These are phyloP conservation scores for Pelargonium nanum DNA, from an alignment of 345 rosid genomes.

Conservation along the genomic window DNA sequence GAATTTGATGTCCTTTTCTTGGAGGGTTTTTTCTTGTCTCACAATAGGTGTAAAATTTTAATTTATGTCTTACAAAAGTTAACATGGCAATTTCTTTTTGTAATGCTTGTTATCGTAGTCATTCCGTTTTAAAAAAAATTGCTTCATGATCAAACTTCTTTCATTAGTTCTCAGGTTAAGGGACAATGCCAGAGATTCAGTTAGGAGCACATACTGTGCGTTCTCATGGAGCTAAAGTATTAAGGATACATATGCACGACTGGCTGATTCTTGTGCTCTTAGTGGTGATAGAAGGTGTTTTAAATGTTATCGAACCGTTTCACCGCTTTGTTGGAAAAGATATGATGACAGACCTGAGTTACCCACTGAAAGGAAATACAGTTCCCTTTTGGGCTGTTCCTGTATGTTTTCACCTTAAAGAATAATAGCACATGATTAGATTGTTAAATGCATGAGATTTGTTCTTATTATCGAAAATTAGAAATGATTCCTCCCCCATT, in stretches of 20 bases:
- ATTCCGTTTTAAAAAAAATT: too few species aligned
- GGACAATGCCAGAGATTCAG: slow-evolving; percentile 55
- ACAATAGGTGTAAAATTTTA: too few species aligned
- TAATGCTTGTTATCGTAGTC: too few species aligned
- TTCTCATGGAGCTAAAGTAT: slow-evolving; percentile 59
- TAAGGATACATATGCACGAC: slow-evolving; percentile 67
- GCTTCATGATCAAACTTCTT: neutral
- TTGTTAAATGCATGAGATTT: slow-evolving; percentile 10
- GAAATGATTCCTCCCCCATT: slow-evolving; percentile 5
- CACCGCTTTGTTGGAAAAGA: slow-evolving; percentile 71
- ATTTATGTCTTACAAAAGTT: too few species aligned
- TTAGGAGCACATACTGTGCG: slow-evolving; percentile 58
- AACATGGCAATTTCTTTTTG: too few species aligned
- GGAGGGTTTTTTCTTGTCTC: too few species aligned
- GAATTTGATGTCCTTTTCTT: too few species aligned
- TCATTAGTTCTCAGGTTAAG: neutral
- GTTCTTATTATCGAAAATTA: slow-evolving; percentile 1
- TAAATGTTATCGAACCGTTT: slow-evolving; percentile 66
- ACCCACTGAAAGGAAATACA: slow-evolving; percentile 58
- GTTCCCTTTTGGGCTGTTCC: slow-evolving; percentile 75
- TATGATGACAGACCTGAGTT: slow-evolving; percentile 59
- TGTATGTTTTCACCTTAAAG: slow-evolving; percentile 28
- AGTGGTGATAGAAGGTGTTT: slow-evolving; percentile 32
- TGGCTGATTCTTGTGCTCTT: slow-evolving; percentile 69
- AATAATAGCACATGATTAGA: neutral